phyloP scores from a whole-genome alignment of 352 stramenopile species.

The Globisporangium nagaii region DNA sequence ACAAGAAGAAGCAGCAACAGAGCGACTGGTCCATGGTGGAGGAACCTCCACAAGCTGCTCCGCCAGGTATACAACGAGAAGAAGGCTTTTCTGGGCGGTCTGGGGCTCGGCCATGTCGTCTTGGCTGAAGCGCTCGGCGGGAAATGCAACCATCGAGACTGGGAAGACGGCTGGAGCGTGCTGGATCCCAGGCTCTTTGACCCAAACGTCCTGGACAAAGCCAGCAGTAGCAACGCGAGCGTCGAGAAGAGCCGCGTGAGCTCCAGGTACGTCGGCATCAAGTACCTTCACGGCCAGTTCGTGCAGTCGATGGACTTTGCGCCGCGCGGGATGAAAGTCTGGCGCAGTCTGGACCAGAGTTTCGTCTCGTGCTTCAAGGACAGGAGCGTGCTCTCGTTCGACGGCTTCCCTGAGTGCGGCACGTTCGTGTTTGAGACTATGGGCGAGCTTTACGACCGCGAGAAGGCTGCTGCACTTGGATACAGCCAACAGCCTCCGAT shows the following conservation, averaged over 20 bases:
- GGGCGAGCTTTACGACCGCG: conserved; percentile 18
- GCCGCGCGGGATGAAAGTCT: conserved; percentile 5
- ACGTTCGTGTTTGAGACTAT: conserved; percentile 23
- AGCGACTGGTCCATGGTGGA: conserved; percentile 4
- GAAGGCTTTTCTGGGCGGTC: conserved; percentile 12
- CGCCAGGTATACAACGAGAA: conserved; percentile 20
- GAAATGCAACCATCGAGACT: conserved; percentile 7
- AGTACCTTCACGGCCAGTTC: conserved; percentile 21
- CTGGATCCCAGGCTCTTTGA: conserved; percentile 13
- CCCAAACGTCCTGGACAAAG: background rate
- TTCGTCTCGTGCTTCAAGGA: conserved; percentile 18
- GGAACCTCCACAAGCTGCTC: conserved; percentile 22
- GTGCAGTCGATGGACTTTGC: conserved; percentile 17
- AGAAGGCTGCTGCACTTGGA: conserved; percentile 1
- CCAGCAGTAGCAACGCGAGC: background rate
- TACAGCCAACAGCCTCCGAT: no score
- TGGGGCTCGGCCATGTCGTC: conserved; percentile 31
- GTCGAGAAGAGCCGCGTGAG: background rate
- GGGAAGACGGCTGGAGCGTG: conserved; percentile 22
- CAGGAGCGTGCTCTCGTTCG: conserved; percentile 14
- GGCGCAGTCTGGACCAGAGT: conserved; percentile 14
- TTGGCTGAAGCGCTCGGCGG: conserved; percentile 15
- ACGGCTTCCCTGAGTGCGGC: conserved; percentile 20
- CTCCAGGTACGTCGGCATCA: conserved; percentile 16
- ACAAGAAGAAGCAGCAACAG: conserved; percentile 1